Evolutionary conservation across 2,329 filamentous ascomycete species (phyloP), one percentile per base, ranked within the genome.

Genomic region (Dothistroma pini): DNA sequence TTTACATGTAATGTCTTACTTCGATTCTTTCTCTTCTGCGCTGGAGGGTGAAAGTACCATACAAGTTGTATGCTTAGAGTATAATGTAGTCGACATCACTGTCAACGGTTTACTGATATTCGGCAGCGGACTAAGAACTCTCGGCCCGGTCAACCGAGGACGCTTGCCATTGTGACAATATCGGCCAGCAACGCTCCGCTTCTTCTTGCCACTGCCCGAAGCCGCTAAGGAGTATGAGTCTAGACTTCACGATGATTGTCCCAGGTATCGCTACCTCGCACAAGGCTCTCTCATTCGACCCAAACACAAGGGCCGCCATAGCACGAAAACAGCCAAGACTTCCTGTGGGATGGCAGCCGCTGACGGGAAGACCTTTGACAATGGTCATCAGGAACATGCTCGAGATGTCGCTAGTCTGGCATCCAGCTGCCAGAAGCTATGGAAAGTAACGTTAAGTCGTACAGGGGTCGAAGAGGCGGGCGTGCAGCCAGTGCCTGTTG

Each of bases 401-500:
- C 34, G 34, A 7, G 44, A 49, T 19, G 22, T 49, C 14, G 44
- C 4, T 2, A 49, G 22, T 21, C 44, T 49, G 44, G n/a, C 22
- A 49, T 19, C 5, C 5, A 49, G 22, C n/a, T 49, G 22, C n/a
- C 44, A 49, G n/a, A 21, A n/a, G 22, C 10, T 49, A 49, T 49
- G 44, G 44, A 49, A 21, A 10, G n/a, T 5, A 11, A 49, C 44
- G 3, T 9, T 49, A 19, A 25, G 12, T 3, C 44, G 14, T 38
- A 35, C 51, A 21, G 57, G 54, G 10, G 58, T 65, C 41, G 63
- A 63, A 55, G 51, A 48, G 14, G 57, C 54, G 12, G 85, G 85
- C 4, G 79, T 85, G 67, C 79, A 78, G 59, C 85, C 85, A 0
- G 82, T 87, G 22, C 81, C 83, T 0, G 63, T 80, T 22, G 80